Evolutionary conservation across 805 yeast genomes (phyloP).

Genomic region (Zygoascus flipseniorum): DNA sequence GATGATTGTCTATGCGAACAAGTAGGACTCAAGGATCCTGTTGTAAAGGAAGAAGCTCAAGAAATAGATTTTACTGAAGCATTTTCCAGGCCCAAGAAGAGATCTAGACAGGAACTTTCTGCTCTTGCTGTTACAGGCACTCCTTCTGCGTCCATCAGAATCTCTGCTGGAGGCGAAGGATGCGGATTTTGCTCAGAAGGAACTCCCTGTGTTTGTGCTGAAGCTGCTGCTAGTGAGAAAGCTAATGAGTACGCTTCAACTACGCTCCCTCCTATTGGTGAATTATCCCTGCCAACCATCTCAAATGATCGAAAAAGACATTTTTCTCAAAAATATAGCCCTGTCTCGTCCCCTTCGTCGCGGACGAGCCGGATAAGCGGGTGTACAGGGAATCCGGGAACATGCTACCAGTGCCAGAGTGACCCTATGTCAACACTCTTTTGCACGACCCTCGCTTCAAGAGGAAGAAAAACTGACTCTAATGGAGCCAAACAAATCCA

Average conservation of each 20-base stretch:
- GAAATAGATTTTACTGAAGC: slow-evolving; percentile 54
- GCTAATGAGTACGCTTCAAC: neutral
- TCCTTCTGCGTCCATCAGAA: neutral
- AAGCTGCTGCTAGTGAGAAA: neutral
- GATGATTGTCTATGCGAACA: slow-evolving; percentile 60
- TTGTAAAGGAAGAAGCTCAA: slow-evolving; percentile 15
- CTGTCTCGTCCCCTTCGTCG: slow-evolving; percentile 2
- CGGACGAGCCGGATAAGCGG: neutral
- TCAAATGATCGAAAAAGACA: slow-evolving; percentile 28
- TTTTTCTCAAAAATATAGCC: neutral
- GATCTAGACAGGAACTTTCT: neutral
- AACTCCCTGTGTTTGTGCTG: slow-evolving; percentile 75
- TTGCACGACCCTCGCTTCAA: slow-evolving; percentile 73
- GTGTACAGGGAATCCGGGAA: slow-evolving; percentile 65
- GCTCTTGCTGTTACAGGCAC: slow-evolving; percentile 6
- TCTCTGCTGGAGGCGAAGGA: slow-evolving; percentile 22
- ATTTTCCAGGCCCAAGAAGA: slow-evolving; percentile 20
- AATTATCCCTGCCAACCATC: slow-evolving; percentile 30
- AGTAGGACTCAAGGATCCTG: slow-evolving; percentile 22
- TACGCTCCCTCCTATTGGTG: slow-evolving; percentile 1
- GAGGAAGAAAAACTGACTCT: slow-evolving; percentile 7
- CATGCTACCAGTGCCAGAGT: slow-evolving; percentile 69
- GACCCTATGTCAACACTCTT: slow-evolving; percentile 87
- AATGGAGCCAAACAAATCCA: neutral
- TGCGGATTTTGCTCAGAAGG: slow-evolving; percentile 94